Evolutionary conservation across 2,329 filamentous ascomycete genomes (phyloP).

Genomic region (Ilyonectria mors-panacis): DNA sequence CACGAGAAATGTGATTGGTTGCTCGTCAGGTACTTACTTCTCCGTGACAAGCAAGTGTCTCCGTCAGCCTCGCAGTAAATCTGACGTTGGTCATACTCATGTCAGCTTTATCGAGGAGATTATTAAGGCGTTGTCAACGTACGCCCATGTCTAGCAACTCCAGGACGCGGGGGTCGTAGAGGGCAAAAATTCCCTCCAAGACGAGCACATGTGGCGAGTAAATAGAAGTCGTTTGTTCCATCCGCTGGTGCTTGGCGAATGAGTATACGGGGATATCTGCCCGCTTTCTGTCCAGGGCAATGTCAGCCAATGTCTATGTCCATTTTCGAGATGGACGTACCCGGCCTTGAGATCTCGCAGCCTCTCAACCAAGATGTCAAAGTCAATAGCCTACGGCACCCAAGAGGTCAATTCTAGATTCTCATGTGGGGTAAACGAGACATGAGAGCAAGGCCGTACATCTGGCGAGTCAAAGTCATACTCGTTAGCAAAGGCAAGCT

Average conservation of each 20-base stretch:
- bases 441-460: slow-evolving; percentile 53
- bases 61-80: slow-evolving; percentile 98
- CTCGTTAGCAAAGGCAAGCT: slow-evolving; percentile 87
- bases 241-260: slow-evolving; percentile 89
- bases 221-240: slow-evolving; percentile 85
- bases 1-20: not conserved
- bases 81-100: slow-evolving; percentile 53
- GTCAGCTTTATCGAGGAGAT: slow-evolving; percentile 22
- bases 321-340: slow-evolving; percentile 64
- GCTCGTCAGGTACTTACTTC: slow-evolving; percentile 71
- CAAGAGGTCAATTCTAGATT: slow-evolving; percentile 15
- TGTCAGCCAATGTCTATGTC: slow-evolving; percentile 30
- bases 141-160: slow-evolving; percentile 93
- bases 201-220: slow-evolving; percentile 98
- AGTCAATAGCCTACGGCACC: slow-evolving; percentile 81
- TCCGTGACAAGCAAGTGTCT: slow-evolving; percentile 90
- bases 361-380: slow-evolving; percentile 86
- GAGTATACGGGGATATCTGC: slow-evolving; percentile 96
- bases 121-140: slow-evolving; percentile 39
- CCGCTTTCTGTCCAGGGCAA: slow-evolving; percentile 72
- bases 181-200: slow-evolving; percentile 94
- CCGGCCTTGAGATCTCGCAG: slow-evolving; percentile 91
- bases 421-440: not conserved
- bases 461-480: slow-evolving; percentile 97
- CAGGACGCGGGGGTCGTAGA: slow-evolving; percentile 89